Evolutionary conservation across 139 green algal genomes (phyloP).

Genomic region (Haematococcus lacustris): DNA sequence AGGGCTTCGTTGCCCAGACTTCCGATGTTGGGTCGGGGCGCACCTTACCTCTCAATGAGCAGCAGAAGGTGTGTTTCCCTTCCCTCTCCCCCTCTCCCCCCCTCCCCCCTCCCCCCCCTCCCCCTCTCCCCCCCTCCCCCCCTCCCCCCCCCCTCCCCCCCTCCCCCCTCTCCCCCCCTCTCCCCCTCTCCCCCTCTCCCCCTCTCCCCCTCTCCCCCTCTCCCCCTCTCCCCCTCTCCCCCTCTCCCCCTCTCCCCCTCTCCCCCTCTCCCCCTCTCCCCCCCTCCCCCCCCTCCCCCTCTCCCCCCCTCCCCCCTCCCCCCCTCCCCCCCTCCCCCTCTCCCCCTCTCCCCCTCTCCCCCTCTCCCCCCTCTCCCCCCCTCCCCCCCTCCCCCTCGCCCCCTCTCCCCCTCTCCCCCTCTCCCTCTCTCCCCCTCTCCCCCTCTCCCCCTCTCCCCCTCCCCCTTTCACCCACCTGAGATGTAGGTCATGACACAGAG

Average conservation of each 20-base stretch:
- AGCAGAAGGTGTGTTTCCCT: slow-evolving; percentile 48
- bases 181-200: too few species aligned
- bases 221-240: too few species aligned
- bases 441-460: neutral
- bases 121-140: too few species aligned
- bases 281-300: too few species aligned
- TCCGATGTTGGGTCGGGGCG: slow-evolving; percentile 33
- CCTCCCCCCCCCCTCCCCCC: too few species aligned
- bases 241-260: too few species aligned
- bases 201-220: too few species aligned
- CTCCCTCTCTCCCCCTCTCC: neutral
- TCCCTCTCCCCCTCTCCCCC: too few species aligned
- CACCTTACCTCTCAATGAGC: slow-evolving; percentile 31
- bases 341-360: neutral
- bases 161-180: too few species aligned
- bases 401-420: neutral
- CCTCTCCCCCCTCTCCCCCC: neutral
- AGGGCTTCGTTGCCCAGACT: slow-evolving; percentile 87
- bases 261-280: too few species aligned
- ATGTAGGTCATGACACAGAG: neutral
- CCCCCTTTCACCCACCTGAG: neutral
- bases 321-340: neutral
- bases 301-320: too few species aligned
- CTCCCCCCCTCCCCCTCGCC: neutral
- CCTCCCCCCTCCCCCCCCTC: too few species aligned